Evolutionary conservation across 1,284 basidiomycete species (phyloP), one percentile per base, ranked within the genome.

Genomic region (Volvariella surrecta): DNA sequence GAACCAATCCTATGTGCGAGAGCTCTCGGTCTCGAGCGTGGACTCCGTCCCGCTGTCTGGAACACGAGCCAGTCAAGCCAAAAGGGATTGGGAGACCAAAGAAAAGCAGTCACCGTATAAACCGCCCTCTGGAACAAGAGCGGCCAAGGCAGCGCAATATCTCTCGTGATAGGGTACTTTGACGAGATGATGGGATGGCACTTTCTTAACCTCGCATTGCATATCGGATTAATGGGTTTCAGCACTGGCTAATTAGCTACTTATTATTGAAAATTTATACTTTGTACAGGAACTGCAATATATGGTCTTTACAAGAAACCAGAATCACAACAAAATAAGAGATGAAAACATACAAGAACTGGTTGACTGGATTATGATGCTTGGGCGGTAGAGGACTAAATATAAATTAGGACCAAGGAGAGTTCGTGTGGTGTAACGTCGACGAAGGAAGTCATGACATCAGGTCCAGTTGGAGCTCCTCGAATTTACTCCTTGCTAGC

Each of bases 401-500:
- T 11, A 17, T 17, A 41, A 21, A 42, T 46, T 42, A 46, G n/a
- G 39, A 40, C 40, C 10, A 7, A 42, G 40, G 37, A 42, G 38
- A 20, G 22, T 47, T 40, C 34, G 20, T 39, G 24, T 38, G 30
- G 24, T 24, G 39, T 24, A 15, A 11, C 10, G 15, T 35, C 39
- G 39, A 22, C 21, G 32, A 24, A 20, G 41, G 45, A 15, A 35
- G 37, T 20, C 18, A 35, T 46, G 54, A 46, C 34, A 78, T 59
- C 50, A 72, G 78, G 54, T 84, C 80, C 8, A 74, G 79, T 59
- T 89, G 86, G 19, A 89, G 68, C 52, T 87, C 81, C 54, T 89
- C 89, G 48, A 93, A 93, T 58, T 90, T 90, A 43, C 71, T 71
- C 30, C 88, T 72, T 6, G 87, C 87, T 50, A 91, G 74, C 32